phyloP scores from a whole-genome alignment of 2,329 filamentous ascomycete genomes.

The Talaromyces sp. region DNA sequence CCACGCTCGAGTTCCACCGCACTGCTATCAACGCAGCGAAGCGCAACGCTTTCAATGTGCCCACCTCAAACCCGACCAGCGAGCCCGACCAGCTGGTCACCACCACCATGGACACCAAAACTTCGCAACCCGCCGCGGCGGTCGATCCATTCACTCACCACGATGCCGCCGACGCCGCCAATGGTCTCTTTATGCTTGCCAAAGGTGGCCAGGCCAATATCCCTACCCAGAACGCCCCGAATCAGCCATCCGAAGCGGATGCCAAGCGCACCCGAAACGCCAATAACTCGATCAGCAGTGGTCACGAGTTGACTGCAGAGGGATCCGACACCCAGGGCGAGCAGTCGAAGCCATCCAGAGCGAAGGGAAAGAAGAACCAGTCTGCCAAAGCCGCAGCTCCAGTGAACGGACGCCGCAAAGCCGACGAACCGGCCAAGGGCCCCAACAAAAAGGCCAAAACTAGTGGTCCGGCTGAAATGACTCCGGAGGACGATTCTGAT shows the following conservation, averaged over 20 bases:
- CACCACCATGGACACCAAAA: constrained; percentile 33
- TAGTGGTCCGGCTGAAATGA: constrained; percentile 39
- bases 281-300: constrained; percentile 49
- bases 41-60: constrained; percentile 44
- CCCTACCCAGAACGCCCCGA: constrained; percentile 45
- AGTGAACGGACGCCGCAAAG: constrained; percentile 70
- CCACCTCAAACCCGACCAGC: constrained; percentile 38
- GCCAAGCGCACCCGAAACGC: constrained; percentile 34
- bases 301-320: constrained; percentile 64
- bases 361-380: constrained; percentile 64
- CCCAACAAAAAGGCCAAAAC: constrained; percentile 70
- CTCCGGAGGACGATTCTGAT: constrained; percentile 47
- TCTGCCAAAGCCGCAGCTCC: constrained; percentile 41
- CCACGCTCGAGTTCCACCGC: constrained; percentile 89
- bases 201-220: constrained; percentile 54
- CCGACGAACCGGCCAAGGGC: constrained; percentile 64
- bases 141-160: constrained; percentile 75
- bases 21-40: constrained; percentile 79
- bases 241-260: constrained; percentile 25
- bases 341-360: constrained; percentile 60
- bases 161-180: constrained; percentile 88
- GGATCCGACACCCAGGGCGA: constrained; percentile 68
- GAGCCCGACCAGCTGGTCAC: constrained; percentile 22
- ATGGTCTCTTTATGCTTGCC: constrained; percentile 86
- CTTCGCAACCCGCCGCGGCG: constrained; percentile 41